phyloP scores from a whole-genome alignment of 2,329 filamentous ascomycete species.

The Beauveria bassiana region DNA sequence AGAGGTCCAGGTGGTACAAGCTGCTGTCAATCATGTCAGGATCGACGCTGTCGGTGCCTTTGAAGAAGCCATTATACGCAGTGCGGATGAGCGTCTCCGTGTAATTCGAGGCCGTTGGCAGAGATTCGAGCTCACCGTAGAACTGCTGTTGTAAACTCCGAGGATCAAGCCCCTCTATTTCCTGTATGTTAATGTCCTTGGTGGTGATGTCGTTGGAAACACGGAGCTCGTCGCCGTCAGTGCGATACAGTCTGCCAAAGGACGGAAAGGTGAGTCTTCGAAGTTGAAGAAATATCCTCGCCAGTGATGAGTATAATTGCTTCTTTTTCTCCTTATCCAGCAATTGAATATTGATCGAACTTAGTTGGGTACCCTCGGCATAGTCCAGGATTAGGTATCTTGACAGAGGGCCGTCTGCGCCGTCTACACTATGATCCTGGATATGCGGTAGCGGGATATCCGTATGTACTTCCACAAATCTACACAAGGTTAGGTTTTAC shows the following conservation, averaged over 20 bases:
- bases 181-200: conserved; percentile 20
- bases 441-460: conserved; percentile 14
- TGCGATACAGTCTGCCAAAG: conserved; percentile 12
- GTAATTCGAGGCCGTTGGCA: conserved; percentile 18
- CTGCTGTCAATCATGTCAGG: conserved; percentile 15
- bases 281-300: conserved; percentile 12
- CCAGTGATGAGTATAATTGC: conserved; percentile 8
- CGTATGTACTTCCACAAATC: conserved; percentile 13
- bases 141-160: conserved; percentile 13
- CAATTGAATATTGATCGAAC: not conserved
- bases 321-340: not conserved
- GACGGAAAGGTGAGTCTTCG: conserved; percentile 15
- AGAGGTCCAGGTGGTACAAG: conserved; percentile 19
- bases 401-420: conserved; percentile 1
- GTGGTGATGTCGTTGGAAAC: conserved; percentile 12
- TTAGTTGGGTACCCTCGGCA: conserved; percentile 12
- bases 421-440: conserved; percentile 8
- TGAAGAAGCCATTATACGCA: conserved; percentile 20
- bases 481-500: not conserved
- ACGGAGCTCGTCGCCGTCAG: conserved; percentile 1
- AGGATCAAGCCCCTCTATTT: conserved; percentile 18
- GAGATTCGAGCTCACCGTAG: not conserved
- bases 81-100: conserved; percentile 18
- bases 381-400: conserved; percentile 18
- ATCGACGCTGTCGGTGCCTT: conserved; percentile 14